Conservation (phyloP, 805 yeast species). For the Sungouiozyma ichnusensis region DNA sequence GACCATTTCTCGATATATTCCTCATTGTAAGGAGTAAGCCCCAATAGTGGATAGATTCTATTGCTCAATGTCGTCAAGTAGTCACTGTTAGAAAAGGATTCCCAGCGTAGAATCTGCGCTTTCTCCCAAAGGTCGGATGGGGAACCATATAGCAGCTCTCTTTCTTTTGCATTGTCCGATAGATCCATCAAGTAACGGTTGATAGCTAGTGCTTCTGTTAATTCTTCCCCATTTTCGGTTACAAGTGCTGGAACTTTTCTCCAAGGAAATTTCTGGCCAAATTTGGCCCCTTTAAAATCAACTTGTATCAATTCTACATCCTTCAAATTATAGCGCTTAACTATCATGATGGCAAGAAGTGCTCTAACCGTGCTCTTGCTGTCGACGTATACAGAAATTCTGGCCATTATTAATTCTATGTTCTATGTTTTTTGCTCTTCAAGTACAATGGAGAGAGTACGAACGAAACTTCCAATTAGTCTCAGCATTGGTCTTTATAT, state of each 20-base stretch:
- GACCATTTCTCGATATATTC: slow-evolving; percentile 38
- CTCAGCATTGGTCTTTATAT: too few relatives aligned
- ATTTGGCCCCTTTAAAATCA: slow-evolving; percentile 17
- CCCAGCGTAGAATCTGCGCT: slow-evolving; percentile 53
- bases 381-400: background rate
- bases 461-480: too few relatives aligned
- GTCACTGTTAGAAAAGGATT: slow-evolving; percentile 64
- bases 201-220: slow-evolving; percentile 58
- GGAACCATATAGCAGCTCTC: slow-evolving; percentile 31
- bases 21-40: slow-evolving; percentile 66
- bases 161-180: slow-evolving; percentile 27
- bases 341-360: background rate
- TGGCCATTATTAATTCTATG: background rate
- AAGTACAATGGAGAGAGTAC: too few relatives aligned
- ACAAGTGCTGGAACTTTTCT: slow-evolving; percentile 54
- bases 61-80: slow-evolving; percentile 36
- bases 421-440: too few relatives aligned
- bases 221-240: slow-evolving; percentile 64
- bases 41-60: slow-evolving; percentile 49
- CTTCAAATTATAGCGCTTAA: slow-evolving; percentile 1
- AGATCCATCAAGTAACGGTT: slow-evolving; percentile 37
- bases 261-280: slow-evolving; percentile 47
- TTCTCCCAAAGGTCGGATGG: slow-evolving; percentile 14
- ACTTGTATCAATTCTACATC: slow-evolving; percentile 43
- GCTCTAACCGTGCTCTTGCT: background rate